These are phyloP conservation scores for Solanum habrochaites DNA, from an alignment of 257 asterid genomes.

Conservation along the genomic window DNA sequence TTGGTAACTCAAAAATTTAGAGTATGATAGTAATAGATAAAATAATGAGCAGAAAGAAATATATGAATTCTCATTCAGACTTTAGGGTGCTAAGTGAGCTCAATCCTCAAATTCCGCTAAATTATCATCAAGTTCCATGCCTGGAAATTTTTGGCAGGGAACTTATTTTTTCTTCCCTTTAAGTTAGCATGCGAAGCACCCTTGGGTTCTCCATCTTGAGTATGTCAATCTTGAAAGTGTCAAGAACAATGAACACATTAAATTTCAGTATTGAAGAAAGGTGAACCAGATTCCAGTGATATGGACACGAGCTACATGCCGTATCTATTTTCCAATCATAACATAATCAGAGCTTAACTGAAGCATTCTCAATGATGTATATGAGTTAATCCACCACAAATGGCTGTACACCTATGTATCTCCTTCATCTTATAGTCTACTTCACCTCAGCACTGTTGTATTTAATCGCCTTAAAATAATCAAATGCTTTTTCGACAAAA, in stretches of 20 bases:
- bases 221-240: background rate
- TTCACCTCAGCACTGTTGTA: background rate
- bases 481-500: background rate
- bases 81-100: background rate
- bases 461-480: background rate
- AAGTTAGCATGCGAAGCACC: background rate
- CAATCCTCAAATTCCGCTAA: background rate
- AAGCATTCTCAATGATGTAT: background rate
- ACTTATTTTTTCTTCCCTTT: background rate
- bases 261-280: background rate
- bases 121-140: background rate
- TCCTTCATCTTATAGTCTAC: background rate
- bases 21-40: background rate
- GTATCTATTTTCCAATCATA: background rate
- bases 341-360: background rate
- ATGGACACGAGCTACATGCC: background rate
- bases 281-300: background rate
- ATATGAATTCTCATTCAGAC: background rate
- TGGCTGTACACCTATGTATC: background rate
- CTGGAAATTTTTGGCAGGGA: background rate
- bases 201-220: background rate
- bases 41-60: background rate
- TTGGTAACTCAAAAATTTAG: background rate
- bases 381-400: background rate
- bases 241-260: background rate